Conservation (phyloP, 768 basidiomycete genomes). For the Mycena kentingensis region DNA sequence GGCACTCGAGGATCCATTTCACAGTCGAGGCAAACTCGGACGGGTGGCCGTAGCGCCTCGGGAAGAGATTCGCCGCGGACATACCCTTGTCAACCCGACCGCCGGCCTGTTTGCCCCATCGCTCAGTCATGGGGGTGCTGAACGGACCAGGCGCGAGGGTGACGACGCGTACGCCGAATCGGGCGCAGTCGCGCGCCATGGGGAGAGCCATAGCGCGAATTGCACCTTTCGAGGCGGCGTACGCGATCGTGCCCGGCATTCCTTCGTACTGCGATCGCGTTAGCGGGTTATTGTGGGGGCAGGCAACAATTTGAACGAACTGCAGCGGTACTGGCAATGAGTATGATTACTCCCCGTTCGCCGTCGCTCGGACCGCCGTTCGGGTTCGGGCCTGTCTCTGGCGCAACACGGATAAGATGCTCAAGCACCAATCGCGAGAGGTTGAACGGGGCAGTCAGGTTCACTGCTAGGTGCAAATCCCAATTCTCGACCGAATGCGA, state of each 20-base stretch:
- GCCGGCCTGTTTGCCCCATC: constrained; percentile 2
- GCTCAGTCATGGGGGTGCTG: constrained; percentile 34
- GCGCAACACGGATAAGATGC: constrained; percentile 32
- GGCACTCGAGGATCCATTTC: constrained; percentile 33
- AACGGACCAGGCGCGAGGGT: constrained; percentile 42
- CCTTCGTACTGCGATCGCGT: constrained; percentile 32
- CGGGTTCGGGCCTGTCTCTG: constrained; percentile 13
- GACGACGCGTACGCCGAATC: constrained; percentile 39
- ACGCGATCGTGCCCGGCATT: constrained; percentile 43
- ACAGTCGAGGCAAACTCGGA: constrained; percentile 36
- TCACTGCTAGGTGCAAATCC: constrained; percentile 38
- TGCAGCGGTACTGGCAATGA: constrained; percentile 40
- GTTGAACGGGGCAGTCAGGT: constrained; percentile 42
- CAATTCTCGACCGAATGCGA: constrained; percentile 39
- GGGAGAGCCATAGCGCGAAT: constrained; percentile 41
- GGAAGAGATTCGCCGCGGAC: constrained; percentile 29
- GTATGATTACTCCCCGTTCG: constrained; percentile 41
- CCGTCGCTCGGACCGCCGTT: constrained; percentile 25
- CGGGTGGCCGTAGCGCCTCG: constrained; percentile 35
- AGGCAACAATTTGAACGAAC: constrained; percentile 13
- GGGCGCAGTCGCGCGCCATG: constrained; percentile 41
- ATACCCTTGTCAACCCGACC: constrained; percentile 24
- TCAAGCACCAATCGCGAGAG: constrained; percentile 38
- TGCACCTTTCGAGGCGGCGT: constrained; percentile 42
- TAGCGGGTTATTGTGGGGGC: not conserved